Percentiles rank a stretch among this genome's conserved stretches.
phyloP scores from a whole-genome alignment of 495 filamentous ascomycete genomes.

The Penicillium nucicola region DNA sequence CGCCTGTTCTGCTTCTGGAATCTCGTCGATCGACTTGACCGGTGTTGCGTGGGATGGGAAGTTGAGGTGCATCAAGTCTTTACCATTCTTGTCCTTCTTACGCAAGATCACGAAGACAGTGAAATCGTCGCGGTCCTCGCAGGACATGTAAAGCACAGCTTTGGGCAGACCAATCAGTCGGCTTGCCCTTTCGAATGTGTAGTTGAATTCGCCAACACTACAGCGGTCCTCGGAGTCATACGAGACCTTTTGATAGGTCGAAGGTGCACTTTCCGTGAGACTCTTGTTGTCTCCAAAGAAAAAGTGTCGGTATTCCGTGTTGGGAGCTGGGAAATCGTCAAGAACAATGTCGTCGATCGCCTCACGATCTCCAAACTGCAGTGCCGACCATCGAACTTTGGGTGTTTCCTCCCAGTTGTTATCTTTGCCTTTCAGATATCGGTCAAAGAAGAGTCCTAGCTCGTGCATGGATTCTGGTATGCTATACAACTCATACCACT shows the following conservation, averaged over 20 bases:
- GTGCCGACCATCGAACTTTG: slow-evolving; percentile 19
- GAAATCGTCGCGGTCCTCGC: slow-evolving; percentile 35
- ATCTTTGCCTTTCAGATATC: slow-evolving; percentile 25
- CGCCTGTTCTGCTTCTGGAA: slow-evolving; percentile 22
- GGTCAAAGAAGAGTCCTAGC: slow-evolving; percentile 24
- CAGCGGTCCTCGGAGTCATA: slow-evolving; percentile 18
- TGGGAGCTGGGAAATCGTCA: slow-evolving; percentile 9
- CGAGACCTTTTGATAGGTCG: no score
- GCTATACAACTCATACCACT: slow-evolving; percentile 16
- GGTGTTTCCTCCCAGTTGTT: slow-evolving; percentile 36
- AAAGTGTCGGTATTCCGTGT: slow-evolving; percentile 7
- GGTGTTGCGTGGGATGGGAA: slow-evolving; percentile 28
- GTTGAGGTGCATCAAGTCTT: slow-evolving; percentile 30
- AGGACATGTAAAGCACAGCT: slow-evolving; percentile 39
- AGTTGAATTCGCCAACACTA: slow-evolving; percentile 13
- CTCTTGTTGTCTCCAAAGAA: slow-evolving; percentile 3
- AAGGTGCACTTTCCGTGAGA: no score
- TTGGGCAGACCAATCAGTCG: slow-evolving; percentile 28
- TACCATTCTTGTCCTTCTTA: slow-evolving; percentile 34
- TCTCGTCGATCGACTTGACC: slow-evolving; percentile 29
- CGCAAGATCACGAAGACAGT: slow-evolving; percentile 36
- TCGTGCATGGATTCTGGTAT: no score
- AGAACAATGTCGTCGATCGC: background rate
- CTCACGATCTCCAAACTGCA: slow-evolving; percentile 9
- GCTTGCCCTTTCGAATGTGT: slow-evolving; percentile 19